These are phyloP conservation scores for Pseudogymnoascus sp. DNA, from an alignment of 2,329 filamentous ascomycete genomes.

Conservation along the genomic window DNA sequence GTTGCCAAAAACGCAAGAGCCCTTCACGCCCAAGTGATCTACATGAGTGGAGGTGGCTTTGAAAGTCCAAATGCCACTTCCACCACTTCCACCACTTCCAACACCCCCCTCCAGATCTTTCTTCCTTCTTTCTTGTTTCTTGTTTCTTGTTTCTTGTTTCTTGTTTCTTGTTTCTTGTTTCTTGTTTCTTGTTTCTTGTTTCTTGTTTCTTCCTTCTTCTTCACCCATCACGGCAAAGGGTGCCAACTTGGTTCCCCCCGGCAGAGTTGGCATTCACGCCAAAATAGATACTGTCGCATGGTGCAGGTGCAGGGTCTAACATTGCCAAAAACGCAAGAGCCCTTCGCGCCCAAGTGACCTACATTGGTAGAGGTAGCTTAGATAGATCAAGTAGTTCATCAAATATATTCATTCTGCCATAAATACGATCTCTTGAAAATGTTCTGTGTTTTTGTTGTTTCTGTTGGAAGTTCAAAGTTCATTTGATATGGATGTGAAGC, in stretches of 20 bases:
- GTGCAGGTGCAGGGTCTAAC: not conserved
- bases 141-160: not conserved
- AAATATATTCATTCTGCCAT: not conserved
- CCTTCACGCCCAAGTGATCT: not conserved
- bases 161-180: not conserved
- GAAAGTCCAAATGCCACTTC: not conserved
- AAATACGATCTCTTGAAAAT: not conserved
- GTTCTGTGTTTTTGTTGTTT: not conserved
- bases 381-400: not conserved
- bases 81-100: not conserved
- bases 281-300: not conserved
- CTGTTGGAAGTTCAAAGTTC: not conserved
- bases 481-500: not conserved
- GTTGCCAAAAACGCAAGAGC: conserved; percentile 5
- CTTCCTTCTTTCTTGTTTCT: not conserved
- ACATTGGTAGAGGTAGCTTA: not conserved
- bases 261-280: not conserved
- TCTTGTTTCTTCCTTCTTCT: not conserved
- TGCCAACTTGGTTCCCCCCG: not conserved
- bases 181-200: not conserved
- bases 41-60: not conserved
- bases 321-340: not conserved
- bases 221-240: not conserved
- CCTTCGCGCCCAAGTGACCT: not conserved
- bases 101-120: not conserved